Conservation (phyloP, 2,329 filamentous ascomycete genomes). For the Colletotrichum lini region DNA sequence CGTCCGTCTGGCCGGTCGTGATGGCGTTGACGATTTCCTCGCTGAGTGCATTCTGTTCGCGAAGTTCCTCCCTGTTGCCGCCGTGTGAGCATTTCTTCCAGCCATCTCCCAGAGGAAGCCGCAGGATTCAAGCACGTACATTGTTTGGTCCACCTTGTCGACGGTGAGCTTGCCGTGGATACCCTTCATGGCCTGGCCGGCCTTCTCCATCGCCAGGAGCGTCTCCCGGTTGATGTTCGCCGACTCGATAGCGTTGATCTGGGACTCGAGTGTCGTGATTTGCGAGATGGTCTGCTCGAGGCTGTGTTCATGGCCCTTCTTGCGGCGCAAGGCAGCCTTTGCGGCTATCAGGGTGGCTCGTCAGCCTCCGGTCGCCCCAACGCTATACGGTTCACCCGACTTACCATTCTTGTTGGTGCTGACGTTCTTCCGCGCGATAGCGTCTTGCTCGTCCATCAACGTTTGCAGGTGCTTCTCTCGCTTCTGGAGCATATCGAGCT, state of each 20-base stretch:
- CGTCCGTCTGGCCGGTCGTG: constrained; percentile 77
- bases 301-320: constrained; percentile 94
- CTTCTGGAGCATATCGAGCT: constrained; percentile 98
- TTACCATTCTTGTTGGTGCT: constrained; percentile 91
- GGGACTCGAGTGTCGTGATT: constrained; percentile 92
- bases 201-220: constrained; percentile 92
- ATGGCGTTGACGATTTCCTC: constrained; percentile 94
- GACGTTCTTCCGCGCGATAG: constrained; percentile 89
- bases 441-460: constrained; percentile 94
- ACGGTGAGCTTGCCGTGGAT: constrained; percentile 94
- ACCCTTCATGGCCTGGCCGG: constrained; percentile 89
- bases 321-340: constrained; percentile 89
- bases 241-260: constrained; percentile 97
- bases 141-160: constrained; percentile 94
- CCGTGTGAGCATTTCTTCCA: constrained; percentile 2
- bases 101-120: background rate
- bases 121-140: constrained; percentile 71
- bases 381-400: constrained; percentile 49
- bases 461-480: constrained; percentile 90
- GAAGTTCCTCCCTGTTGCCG: constrained; percentile 81
- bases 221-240: constrained; percentile 99
- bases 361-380: constrained; percentile 11
- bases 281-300: constrained; percentile 92
- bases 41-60: constrained; percentile 92
- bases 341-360: constrained; percentile 73